Base-by-base conservation (phyloP, 176 grass and related monocot genomes). In the Rhipidocladum racemiflorum region DNA sequence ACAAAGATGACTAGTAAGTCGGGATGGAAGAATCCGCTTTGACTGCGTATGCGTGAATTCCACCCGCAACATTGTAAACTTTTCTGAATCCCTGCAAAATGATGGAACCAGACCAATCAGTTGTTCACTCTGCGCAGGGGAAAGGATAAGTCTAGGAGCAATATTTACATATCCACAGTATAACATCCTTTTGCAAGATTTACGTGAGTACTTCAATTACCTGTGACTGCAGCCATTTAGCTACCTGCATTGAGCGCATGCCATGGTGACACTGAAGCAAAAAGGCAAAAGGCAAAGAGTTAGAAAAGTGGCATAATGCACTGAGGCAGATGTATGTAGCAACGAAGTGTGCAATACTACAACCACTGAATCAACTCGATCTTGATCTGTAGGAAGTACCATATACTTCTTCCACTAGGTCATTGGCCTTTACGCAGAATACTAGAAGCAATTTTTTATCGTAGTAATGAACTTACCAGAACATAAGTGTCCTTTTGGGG, bases 151-250 rank as follows among this genome's bases (percentile, higher is more conserved):
- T 51, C 16, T 28, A 16, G 7, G 24, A 0, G 17, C 11, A 7
- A 11, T 24, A 20, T 63, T 70, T 24, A 4, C 28, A 68, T 65
- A 74, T 45, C 2, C 23, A 70, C 17, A 14, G 9, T 23, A 17
- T 1, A 28, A 17, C 50, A 56, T 20, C 35, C 2, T 36, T 55
- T 46, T 44, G 14, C 32, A 60, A 48, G 29, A 65, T 57, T 20
- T 40, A 25, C 29, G 6, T 2, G 9, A 68, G 15, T 54, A 32
- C 21, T 65, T 42, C 29, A 44, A 1, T 71, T 87, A 95, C 96
- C 92, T 98, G 96, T 39, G 96, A 91, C 40, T 98, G 96, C 91
- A 98, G 74, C 92, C 96, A 98, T 78, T 95, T 95, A 4, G 91
- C 92, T 20, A 98, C 92, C 78, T 98, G 96, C 79, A 98, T 90